Evolutionary conservation across 75 land plant species (phyloP).

Genomic region (Cryptomeria japonica): DNA sequence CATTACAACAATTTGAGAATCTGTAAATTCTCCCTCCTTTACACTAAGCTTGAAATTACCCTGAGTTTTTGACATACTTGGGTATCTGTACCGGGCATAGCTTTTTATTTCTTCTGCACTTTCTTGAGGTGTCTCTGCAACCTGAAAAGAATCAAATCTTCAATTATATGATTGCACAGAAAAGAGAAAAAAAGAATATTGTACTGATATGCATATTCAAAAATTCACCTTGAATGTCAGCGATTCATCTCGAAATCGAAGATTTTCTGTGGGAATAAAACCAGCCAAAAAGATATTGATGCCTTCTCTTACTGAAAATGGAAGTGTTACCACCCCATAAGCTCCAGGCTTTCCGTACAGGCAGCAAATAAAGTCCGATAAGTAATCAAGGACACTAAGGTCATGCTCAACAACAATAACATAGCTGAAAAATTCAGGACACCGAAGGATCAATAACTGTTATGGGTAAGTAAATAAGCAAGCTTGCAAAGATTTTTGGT

Average conservation of each 20-base stretch:
- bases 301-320: slow-evolving; percentile 98
- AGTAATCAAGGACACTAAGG: slow-evolving; percentile 95
- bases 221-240: slow-evolving; percentile 83
- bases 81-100: slow-evolving; percentile 96
- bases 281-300: slow-evolving; percentile 98
- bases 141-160: background rate
- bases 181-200: background rate
- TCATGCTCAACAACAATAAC: slow-evolving; percentile 99
- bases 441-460: background rate
- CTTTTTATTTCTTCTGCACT: slow-evolving; percentile 94
- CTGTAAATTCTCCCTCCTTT: slow-evolving; percentile 97
- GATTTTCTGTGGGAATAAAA: slow-evolving; percentile 98
- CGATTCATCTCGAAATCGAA: slow-evolving; percentile 95
- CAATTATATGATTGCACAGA: background rate
- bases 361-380: slow-evolving; percentile 98
- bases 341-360: slow-evolving; percentile 98
- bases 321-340: slow-evolving; percentile 97
- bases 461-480: background rate
- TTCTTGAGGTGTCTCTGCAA: slow-evolving; percentile 93
- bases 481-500: background rate
- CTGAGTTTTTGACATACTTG: slow-evolving; percentile 90
- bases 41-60: slow-evolving; percentile 87
- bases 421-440: slow-evolving; percentile 61
- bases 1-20: slow-evolving; percentile 99
- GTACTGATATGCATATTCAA: background rate